Evolutionary conservation across 257 asterid species (phyloP), one percentile per base, ranked within the genome.

Genomic region (Nicotiana attenuata): DNA sequence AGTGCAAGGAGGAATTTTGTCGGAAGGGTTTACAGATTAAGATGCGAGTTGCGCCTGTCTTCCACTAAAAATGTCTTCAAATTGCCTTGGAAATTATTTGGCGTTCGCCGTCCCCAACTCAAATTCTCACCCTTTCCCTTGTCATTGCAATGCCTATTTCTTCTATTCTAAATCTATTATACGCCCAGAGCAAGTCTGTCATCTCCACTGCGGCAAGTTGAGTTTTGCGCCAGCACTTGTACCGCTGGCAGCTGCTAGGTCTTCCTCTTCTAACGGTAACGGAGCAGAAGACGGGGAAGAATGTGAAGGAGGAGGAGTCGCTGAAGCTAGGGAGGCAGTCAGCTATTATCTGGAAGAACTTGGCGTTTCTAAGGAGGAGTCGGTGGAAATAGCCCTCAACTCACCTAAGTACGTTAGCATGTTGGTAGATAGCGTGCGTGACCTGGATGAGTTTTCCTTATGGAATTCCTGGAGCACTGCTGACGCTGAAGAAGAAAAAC

Each of bases 351-450:
- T 96, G 38, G 86, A 87, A 77, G 86, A 91, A 47, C 66, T 78
- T 61, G 98, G 97, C 41, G 90, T 91, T 80, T 83, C 94, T n/a
- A 41, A 61, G 2, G 93, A 89, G 79, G 95, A 94, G 76, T 91
- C 99, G 82, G n/a, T 83, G 16, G 65, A 24, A 17, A 92, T 94
- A 76, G 89, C 97, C 31, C 55, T 55, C 24, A 92, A 83, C 75
- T 94, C 95, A 83, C 93, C 97, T 11, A 88, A 69, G 59, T 96
- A 94, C 84, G 59, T 94, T 86, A 78, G 82, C 26, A 89, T 85
- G 93, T 86, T 96, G 75, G 88, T 93, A 66, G 91, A 94, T n/a
- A 83, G 91, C 69, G 95, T 96, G 33, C 88, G 82, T 47, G 99
- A 96, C 80, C 88, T 96, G 79, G 99, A 96, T 52, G 91, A 89